Conservation (phyloP, 2,329 filamentous ascomycete genomes). For the Gaeumannomyces sp. region DNA sequence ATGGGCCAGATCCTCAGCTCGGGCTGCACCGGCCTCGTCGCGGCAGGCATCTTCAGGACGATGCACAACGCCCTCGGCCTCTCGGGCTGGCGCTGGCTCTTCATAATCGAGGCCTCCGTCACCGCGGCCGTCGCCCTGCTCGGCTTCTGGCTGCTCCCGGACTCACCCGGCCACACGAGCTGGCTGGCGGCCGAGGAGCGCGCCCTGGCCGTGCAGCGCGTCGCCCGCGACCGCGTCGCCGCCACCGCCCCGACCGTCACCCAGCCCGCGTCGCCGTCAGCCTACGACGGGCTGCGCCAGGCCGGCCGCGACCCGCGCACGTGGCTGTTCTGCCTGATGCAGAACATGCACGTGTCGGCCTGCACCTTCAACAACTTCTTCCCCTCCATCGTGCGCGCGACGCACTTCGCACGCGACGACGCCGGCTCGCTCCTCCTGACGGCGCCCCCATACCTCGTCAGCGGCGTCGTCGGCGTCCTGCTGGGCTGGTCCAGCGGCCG, state of each 20-base stretch:
- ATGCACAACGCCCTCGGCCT: conserved; percentile 41
- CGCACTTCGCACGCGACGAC: background rate
- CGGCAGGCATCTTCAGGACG: conserved; percentile 55
- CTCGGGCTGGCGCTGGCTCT: conserved; percentile 49
- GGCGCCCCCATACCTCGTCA: conserved; percentile 63
- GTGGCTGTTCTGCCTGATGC: conserved; percentile 10
- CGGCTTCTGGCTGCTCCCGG: conserved; percentile 35
- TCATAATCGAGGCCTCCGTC: conserved; percentile 63
- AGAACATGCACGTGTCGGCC: conserved; percentile 29
- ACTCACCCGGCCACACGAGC: conserved; percentile 47
- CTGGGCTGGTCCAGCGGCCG: conserved; percentile 61
- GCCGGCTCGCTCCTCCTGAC: conserved; percentile 37
- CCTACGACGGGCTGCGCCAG: background rate
- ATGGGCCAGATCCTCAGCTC: conserved; percentile 45
- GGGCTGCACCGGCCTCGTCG: conserved; percentile 57
- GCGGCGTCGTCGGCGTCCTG: conserved; percentile 55
- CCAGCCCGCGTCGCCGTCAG: background rate
- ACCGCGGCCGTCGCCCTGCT: conserved; percentile 55
- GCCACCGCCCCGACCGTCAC: background rate
- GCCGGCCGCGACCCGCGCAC: background rate
- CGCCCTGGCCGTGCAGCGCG: conserved; percentile 29
- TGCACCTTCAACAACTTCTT: conserved; percentile 63
- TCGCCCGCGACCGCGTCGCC: conserved; percentile 1
- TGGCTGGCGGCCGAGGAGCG: conserved; percentile 41
- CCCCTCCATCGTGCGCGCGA: conserved; percentile 46